Evolutionary conservation across 306 rosid genomes (phyloP).

Genomic region (Notholithocarpus densiflorus): DNA sequence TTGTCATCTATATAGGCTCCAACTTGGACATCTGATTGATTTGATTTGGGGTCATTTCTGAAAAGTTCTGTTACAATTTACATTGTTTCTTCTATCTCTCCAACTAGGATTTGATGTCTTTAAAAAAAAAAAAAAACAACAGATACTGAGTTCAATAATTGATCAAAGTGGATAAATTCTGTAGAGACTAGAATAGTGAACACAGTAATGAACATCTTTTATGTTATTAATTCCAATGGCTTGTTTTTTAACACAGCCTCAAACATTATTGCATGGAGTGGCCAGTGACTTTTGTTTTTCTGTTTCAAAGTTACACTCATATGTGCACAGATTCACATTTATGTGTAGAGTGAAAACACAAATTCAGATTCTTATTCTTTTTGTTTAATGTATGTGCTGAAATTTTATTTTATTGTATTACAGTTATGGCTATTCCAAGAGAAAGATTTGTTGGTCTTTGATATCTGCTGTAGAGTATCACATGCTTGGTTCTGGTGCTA

Average conservation of each 20-base stretch:
- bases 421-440: slow-evolving; percentile 98
- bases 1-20: no score
- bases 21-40: no score
- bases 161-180: background rate
- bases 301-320: background rate
- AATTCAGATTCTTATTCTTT: background rate
- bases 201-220: background rate
- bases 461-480: slow-evolving; percentile 97
- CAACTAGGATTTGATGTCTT: no score
- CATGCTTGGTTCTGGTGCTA: slow-evolving; percentile 98
- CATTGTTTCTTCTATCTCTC: no score
- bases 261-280: background rate
- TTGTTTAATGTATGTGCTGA: background rate
- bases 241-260: background rate
- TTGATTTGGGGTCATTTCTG: background rate
- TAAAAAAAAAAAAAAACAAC: background rate
- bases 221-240: background rate
- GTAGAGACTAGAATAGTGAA: background rate
- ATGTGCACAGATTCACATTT: background rate
- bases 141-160: background rate
- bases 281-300: slow-evolving; percentile 6
- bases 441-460: slow-evolving; percentile 99
- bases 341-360: background rate
- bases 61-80: no score
- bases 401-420: slow-evolving; percentile 23